Evolutionary conservation across 148 eudicot genomes (phyloP).

Genomic region (Diospyros kaki): DNA sequence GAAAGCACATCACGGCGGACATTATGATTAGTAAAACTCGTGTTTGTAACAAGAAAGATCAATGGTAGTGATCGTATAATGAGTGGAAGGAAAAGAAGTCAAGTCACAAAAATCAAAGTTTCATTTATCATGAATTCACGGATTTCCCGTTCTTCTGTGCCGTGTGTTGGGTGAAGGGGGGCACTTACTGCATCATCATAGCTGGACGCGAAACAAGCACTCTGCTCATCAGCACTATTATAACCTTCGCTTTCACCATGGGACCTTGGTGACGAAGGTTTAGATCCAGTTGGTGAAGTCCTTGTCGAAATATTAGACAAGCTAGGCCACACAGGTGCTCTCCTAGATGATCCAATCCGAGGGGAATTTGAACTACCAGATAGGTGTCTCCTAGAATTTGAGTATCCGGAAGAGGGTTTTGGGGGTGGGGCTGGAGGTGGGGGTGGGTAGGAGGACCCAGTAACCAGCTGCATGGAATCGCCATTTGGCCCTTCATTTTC

Average conservation of each 20-base stretch:
- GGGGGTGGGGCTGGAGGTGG: slow-evolving; percentile 96
- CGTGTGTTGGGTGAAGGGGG: not conserved
- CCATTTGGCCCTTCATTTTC: slow-evolving; percentile 35
- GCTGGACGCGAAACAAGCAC: slow-evolving; percentile 59
- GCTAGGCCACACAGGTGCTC: slow-evolving; percentile 56
- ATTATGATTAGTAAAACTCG: no score
- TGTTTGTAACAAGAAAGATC: no score
- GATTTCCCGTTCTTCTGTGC: no score
- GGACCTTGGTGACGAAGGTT: slow-evolving; percentile 89
- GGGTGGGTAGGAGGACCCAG: slow-evolving; percentile 65
- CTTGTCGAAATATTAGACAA: slow-evolving; percentile 37
- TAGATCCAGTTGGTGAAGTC: slow-evolving; percentile 77
- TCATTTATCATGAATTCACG: no score
- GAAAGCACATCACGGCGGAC: no score
- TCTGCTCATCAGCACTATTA: slow-evolving; percentile 97
- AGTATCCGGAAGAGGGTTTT: slow-evolving; percentile 49
- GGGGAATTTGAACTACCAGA: slow-evolving; percentile 49
- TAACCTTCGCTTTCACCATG: slow-evolving; percentile 91
- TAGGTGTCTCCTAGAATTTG: slow-evolving; percentile 38
- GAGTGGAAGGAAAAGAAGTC: no score
- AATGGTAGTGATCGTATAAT: no score
- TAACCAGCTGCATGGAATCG: slow-evolving; percentile 24
- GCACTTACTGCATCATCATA: slow-evolving; percentile 75
- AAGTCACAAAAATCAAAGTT: no score
- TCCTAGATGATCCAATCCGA: slow-evolving; percentile 72